Evolutionary conservation across 192 early-diverging fungal species (phyloP).

Genomic region (Coemansia reversa): DNA sequence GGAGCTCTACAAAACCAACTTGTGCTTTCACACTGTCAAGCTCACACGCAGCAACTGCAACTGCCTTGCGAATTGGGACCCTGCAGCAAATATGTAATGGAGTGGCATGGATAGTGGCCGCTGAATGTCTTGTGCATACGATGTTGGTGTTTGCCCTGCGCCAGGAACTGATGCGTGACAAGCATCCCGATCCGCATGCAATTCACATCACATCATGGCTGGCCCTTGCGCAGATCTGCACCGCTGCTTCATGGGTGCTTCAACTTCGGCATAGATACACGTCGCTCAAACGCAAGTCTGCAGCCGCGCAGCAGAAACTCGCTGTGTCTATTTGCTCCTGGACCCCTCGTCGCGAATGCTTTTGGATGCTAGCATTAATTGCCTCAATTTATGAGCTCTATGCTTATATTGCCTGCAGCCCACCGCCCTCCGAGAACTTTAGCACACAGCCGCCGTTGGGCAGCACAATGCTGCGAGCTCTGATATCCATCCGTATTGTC

Average conservation of each 20-base stretch:
- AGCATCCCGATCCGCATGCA: slow-evolving; percentile 15
- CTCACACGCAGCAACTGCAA: not conserved
- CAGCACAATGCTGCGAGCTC: slow-evolving; percentile 40
- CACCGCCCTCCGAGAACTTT: slow-evolving; percentile 4
- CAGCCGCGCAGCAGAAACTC: slow-evolving; percentile 10
- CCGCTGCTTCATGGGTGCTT: slow-evolving; percentile 29
- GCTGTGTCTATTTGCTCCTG: slow-evolving; percentile 7
- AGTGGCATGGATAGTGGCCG: slow-evolving; percentile 28
- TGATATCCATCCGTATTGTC: slow-evolving; percentile 46
- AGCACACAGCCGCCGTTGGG: slow-evolving; percentile 18
- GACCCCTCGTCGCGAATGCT: slow-evolving; percentile 32
- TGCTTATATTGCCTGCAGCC: slow-evolving; percentile 41
- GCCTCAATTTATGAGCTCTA: slow-evolving; percentile 41
- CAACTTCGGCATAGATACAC: slow-evolving; percentile 29
- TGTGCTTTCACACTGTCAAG: not conserved
- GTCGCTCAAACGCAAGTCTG: slow-evolving; percentile 4
- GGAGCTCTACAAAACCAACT: not conserved
- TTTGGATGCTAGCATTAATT: slow-evolving; percentile 43
- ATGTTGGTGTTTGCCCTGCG: slow-evolving; percentile 49
- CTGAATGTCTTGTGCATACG: slow-evolving; percentile 42
- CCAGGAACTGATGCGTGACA: slow-evolving; percentile 30
- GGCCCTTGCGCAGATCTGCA: slow-evolving; percentile 41
- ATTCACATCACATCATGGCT: slow-evolving; percentile 26
- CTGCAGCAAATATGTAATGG: slow-evolving; percentile 33
- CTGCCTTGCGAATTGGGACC: not conserved